Percentiles rank a stretch among this genome's conserved stretches.
Conservation (phyloP, 164 flowering plant genomes). For the Brasenia schreberi region DNA sequence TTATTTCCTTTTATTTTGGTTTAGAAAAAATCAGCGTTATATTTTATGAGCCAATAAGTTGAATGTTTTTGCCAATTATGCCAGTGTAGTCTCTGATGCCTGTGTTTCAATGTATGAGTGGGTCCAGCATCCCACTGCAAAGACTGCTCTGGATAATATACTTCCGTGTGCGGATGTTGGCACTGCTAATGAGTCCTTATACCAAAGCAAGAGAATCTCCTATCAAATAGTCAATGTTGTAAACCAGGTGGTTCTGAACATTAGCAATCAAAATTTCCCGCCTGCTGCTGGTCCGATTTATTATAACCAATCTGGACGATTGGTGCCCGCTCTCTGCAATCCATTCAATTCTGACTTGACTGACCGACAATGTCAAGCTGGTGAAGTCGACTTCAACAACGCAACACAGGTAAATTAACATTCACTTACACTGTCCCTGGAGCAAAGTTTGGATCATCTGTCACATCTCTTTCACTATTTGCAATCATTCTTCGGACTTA, state of each 20-base stretch:
- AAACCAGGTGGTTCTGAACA: slow-evolving; percentile 34
- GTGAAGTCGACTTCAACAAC: slow-evolving; percentile 40
- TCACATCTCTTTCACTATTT: not conserved
- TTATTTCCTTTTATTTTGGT: too few relatives aligned
- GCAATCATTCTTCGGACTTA: not conserved
- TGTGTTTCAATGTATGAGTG: slow-evolving; percentile 88
- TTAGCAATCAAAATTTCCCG: slow-evolving; percentile 40
- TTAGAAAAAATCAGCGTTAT: too few relatives aligned
- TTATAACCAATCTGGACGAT: slow-evolving; percentile 70
- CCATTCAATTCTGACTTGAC: slow-evolving; percentile 34
- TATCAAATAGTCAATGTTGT: slow-evolving; percentile 40
- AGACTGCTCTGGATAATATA: slow-evolving; percentile 78
- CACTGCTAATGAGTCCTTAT: slow-evolving; percentile 63
- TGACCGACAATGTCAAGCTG: slow-evolving; percentile 25
- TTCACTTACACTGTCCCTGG: not conserved
- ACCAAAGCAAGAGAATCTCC: slow-evolving; percentile 37
- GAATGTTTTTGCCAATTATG: not conserved
- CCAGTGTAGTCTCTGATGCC: slow-evolving; percentile 69
- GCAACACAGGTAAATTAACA: slow-evolving; percentile 38
- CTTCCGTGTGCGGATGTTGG: slow-evolving; percentile 75
- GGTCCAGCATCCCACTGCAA: slow-evolving; percentile 67
- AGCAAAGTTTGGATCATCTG: not conserved
- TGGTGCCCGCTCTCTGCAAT: slow-evolving; percentile 55
- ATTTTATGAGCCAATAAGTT: not conserved
- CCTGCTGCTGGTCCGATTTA: slow-evolving; percentile 30